Evolutionary conservation across 177 flowering plant genomes (phyloP), one percentile per base, ranked within the genome.

Genomic region (Vitis hybrid): DNA sequence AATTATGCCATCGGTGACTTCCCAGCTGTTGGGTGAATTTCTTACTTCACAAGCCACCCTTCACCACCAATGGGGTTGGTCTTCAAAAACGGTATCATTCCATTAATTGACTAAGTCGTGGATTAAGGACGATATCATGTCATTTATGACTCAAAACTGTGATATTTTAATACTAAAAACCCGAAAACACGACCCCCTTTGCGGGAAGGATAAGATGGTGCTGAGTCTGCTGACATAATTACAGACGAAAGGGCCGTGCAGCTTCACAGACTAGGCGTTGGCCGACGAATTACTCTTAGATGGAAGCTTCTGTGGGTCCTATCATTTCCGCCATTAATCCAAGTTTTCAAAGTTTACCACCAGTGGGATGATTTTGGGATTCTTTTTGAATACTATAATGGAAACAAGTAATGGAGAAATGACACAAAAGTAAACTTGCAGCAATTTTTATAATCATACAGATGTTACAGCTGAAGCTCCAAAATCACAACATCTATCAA

Each of bases 171-270:
- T 60, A 17, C 60, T 57, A 70, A 65, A 32, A 26, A 56, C 71
- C 70, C 62, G 18, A 71, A 68, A 49, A 58, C 62, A 63, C 62
- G 51, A 68, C 64, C 64, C 58, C 63, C 68, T 68, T 68, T 18
- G 57, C 63, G 30, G 11, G 11, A 59, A 51, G 14, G 67, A 62
- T 56, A 67, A 68, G 72, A 68, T 57, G 49, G 49, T 11, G 3
- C 32, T 23, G 26, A 23, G 0, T 23, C 26, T 23, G 26, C 26
- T 56, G 61, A 39, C 60, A 74, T 39, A 54, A 63, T n/a, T 14
- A 56, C 14, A 55, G 52, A 19, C 60, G 45, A 34, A 32, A 6
- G 10, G 45, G 55, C 21, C 9, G 14, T 2, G 34, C 30, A 5
- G 8, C 45, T 30, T 62, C 14, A 12, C 11, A 5, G 39, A 11